Evolutionary conservation across 73 alveolate species (phyloP).

Genomic region (Tetrahymena elliotti): DNA sequence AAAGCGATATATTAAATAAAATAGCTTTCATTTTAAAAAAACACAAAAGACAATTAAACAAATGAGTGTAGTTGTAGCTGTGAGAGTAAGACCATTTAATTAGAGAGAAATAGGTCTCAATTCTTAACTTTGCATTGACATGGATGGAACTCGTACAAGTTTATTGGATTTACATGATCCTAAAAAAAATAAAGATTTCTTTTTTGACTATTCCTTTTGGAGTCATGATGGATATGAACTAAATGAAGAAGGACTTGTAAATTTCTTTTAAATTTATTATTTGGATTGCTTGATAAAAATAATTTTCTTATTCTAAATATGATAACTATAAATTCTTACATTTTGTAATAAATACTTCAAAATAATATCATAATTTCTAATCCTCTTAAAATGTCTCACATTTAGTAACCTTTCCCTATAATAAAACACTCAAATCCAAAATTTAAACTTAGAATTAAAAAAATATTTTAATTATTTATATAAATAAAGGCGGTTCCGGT

Average conservation of each 20-base stretch:
- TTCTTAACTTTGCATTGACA: conserved; percentile 66
- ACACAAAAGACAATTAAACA: not conserved
- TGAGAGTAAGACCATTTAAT: conserved; percentile 96
- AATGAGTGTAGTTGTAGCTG: conserved; percentile 95
- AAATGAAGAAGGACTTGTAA: conserved; percentile 54
- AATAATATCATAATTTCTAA: too few relatives aligned
- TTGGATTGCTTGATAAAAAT: not conserved
- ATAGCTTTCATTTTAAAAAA: not conserved
- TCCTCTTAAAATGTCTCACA: conserved; percentile 49
- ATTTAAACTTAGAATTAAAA: not conserved
- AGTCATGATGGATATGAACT: conserved; percentile 94
- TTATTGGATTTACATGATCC: conserved; percentile 27
- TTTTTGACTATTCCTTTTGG: conserved; percentile 98
- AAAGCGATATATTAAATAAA: not conserved
- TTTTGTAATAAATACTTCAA: not conserved
- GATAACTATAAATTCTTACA: too few relatives aligned
- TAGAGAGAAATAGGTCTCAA: conserved; percentile 76
- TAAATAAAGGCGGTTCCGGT: not conserved
- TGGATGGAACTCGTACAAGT: conserved; percentile 61
- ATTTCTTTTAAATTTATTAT: not conserved
- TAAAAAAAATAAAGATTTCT: conserved; percentile 70
- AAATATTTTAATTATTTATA: not conserved
- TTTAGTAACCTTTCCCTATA: conserved; percentile 39
- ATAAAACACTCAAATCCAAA: too few relatives aligned
- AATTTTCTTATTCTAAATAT: too few relatives aligned